phyloP scores from a whole-genome alignment of 192 early-diverging fungal genomes.

The Phycomyces blakesleeanus region DNA sequence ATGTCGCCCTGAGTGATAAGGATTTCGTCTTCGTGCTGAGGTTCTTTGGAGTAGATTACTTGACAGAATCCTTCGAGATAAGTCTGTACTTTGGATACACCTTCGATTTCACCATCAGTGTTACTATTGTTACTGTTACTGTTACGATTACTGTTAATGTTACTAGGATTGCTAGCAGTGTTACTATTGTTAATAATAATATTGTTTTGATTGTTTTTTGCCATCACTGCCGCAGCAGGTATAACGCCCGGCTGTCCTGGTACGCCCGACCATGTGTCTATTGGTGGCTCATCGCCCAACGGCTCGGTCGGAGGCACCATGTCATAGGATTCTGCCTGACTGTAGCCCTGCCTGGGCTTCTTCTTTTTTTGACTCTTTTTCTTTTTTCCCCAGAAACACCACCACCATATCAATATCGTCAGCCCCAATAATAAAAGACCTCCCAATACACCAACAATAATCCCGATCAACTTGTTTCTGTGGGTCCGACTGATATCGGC shows the following conservation, averaged over 20 bases:
- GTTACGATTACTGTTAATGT: too few relatives aligned
- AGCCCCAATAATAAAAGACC: neutral
- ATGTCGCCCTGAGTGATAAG: constrained; percentile 21
- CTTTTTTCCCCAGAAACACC: neutral
- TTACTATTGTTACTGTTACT: too few relatives aligned
- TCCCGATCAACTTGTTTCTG: neutral
- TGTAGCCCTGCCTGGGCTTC: neutral
- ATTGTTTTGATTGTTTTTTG: constrained; percentile 5
- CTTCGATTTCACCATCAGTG: neutral
- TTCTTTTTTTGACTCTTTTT: constrained; percentile 6
- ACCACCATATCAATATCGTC: neutral
- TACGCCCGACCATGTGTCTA: neutral
- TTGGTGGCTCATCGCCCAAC: constrained; percentile 4
- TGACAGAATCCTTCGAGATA: constrained; percentile 14
- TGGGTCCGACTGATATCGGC: neutral
- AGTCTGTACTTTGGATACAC: constrained; percentile 4
- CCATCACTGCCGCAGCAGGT: neutral
- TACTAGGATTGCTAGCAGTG: too few relatives aligned
- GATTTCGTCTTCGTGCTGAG: constrained; percentile 21
- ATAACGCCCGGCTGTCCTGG: neutral
- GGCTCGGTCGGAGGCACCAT: neutral
- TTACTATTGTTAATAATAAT: too few relatives aligned
- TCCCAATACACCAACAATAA: constrained; percentile 1
- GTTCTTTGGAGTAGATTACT: constrained; percentile 12
- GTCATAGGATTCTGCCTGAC: neutral